Conservation (phyloP, 257 asterid genomes). For the Echites panduratus region DNA sequence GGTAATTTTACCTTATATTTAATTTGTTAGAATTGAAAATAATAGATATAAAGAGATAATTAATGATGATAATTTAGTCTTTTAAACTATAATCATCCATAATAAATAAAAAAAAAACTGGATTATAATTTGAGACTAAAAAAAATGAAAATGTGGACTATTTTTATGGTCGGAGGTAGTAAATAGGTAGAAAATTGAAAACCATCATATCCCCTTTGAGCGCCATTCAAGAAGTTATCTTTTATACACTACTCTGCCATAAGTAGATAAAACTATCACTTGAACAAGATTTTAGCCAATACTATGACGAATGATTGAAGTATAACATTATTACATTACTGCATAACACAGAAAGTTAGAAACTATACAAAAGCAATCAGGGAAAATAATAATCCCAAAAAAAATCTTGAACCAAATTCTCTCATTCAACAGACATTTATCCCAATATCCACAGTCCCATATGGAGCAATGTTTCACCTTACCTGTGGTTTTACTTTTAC, state of each 20-base stretch:
- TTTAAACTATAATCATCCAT: no score
- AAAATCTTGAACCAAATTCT: no score
- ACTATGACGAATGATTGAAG: background rate
- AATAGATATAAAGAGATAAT: no score
- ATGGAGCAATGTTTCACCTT: background rate
- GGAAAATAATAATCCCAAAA: background rate
- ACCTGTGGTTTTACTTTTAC: conserved; percentile 5
- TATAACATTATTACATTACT: background rate
- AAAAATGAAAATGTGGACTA: no score
- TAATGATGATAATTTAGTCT: no score
- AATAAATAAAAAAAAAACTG: no score
- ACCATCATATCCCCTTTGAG: no score
- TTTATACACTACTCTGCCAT: background rate
- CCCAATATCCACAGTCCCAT: background rate
- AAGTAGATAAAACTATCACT: background rate
- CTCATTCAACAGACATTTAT: background rate
- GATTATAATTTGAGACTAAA: no score
- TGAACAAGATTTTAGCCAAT: background rate
- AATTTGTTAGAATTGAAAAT: no score
- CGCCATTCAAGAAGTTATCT: background rate
- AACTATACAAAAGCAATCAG: background rate
- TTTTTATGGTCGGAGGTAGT: no score
- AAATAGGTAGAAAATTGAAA: no score
- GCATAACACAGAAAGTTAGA: background rate
- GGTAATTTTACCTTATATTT: no score